Percentiles rank a stretch among this genome's conserved stretches.
Conservation (phyloP, 768 basidiomycete species). For the Leccinum subgranulosum region DNA sequence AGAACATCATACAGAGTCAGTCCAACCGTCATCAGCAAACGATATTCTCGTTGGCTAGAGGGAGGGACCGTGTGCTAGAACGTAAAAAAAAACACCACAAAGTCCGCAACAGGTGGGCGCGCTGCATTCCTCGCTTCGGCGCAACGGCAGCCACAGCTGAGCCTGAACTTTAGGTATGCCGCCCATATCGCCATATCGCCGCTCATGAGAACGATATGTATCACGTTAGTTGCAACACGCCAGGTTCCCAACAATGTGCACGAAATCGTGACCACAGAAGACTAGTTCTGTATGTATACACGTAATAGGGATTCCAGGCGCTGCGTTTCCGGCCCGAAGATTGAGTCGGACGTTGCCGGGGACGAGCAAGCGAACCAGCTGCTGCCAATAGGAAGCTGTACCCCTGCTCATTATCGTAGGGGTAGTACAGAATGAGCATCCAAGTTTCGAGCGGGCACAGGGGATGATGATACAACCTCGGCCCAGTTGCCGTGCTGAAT, state of each 20-base stretch:
- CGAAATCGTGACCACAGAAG: not conserved
- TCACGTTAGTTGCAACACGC: not conserved
- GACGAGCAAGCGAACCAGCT: no score
- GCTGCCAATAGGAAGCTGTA: no score
- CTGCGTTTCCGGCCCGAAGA: not conserved
- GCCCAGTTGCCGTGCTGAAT: no score
- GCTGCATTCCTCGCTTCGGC: not conserved
- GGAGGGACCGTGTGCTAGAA: not conserved
- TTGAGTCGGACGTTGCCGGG: not conserved
- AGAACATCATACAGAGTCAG: slow-evolving; percentile 42
- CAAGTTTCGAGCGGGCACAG: no score
- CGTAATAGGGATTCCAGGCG: not conserved
- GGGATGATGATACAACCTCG: no score
- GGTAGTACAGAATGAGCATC: no score
- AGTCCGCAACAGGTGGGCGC: not conserved
- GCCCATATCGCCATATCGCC: not conserved
- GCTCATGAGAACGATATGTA: not conserved
- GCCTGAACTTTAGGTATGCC: not conserved
- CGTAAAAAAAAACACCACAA: not conserved
- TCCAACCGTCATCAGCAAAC: slow-evolving; percentile 28
- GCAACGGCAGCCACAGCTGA: not conserved
- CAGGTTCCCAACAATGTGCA: not conserved
- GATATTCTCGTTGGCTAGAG: not conserved
- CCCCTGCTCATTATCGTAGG: no score
- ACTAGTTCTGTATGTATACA: not conserved